Conservation (phyloP, 352 stramenopile species). For the Phytophthora ohioensis region DNA sequence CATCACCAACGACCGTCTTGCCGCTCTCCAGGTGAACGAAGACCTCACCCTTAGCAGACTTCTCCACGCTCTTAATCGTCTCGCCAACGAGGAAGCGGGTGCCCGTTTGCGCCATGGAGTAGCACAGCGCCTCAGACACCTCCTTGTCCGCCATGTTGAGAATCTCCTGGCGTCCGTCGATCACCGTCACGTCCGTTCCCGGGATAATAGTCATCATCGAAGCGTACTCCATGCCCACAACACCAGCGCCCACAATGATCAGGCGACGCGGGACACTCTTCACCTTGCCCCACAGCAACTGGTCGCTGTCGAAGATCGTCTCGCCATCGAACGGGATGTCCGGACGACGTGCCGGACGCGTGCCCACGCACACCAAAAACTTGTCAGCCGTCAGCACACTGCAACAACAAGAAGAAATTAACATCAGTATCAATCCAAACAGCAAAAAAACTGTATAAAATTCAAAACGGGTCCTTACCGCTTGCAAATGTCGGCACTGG, state of each 20-base stretch:
- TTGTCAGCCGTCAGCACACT: slow-evolving; percentile 88
- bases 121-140: slow-evolving; percentile 86
- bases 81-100: slow-evolving; percentile 89
- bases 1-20: slow-evolving; percentile 87
- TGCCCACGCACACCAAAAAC: slow-evolving; percentile 89
- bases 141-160: slow-evolving; percentile 92
- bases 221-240: slow-evolving; percentile 94
- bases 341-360: slow-evolving; percentile 74
- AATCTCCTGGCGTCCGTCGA: slow-evolving; percentile 88
- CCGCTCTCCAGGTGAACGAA: slow-evolving; percentile 85
- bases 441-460: background rate
- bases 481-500: slow-evolving; percentile 85
- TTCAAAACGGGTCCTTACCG: slow-evolving; percentile 42
- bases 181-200: slow-evolving; percentile 90
- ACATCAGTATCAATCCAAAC: background rate
- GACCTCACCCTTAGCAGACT: slow-evolving; percentile 68
- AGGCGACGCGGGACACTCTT: slow-evolving; percentile 78
- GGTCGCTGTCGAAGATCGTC: slow-evolving; percentile 87
- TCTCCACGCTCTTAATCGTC: slow-evolving; percentile 80
- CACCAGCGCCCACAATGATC: slow-evolving; percentile 85
- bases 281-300: slow-evolving; percentile 85
- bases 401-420: background rate
- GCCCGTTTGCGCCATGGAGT: slow-evolving; percentile 89
- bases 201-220: slow-evolving; percentile 93
- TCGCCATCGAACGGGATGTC: slow-evolving; percentile 91